These are phyloP conservation scores for Helicocarpus griseus DNA, from an alignment of 2,329 filamentous ascomycete genomes.

Conservation along the genomic window DNA sequence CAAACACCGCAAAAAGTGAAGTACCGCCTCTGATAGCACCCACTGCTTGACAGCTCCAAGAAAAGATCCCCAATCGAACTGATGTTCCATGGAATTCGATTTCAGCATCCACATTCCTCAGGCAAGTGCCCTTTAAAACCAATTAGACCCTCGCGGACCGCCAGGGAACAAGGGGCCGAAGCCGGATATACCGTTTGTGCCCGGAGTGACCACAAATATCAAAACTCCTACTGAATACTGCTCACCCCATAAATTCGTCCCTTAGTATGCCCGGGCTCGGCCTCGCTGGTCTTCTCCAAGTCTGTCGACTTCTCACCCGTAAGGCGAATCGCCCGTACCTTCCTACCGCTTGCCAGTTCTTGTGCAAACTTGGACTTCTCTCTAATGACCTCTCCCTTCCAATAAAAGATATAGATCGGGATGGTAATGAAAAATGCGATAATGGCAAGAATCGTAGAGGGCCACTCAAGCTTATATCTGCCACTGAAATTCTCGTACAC, in stretches of 20 bases:
- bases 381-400: slow-evolving; percentile 49
- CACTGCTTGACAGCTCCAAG: background rate
- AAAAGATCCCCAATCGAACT: background rate
- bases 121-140: too few species aligned
- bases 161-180: too few species aligned
- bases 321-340: slow-evolving; percentile 14
- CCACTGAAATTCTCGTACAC: slow-evolving; percentile 42
- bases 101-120: too few species aligned
- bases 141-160: too few species aligned
- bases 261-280: background rate
- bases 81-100: too few species aligned
- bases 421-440: slow-evolving; percentile 52
- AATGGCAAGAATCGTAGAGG: slow-evolving; percentile 51
- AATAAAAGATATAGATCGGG: slow-evolving; percentile 58
- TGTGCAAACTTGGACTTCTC: slow-evolving; percentile 54
- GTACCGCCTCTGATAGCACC: background rate
- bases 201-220: too few species aligned
- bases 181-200: too few species aligned
- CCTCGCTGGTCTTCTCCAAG: background rate
- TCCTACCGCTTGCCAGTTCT: slow-evolving; percentile 41
- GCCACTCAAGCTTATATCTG: slow-evolving; percentile 44
- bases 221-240: background rate
- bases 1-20: background rate
- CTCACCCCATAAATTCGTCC: background rate
- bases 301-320: background rate